A percentile compares a stretch with the other conserved stretches of the same genome.
These are phyloP conservation scores for Moesziomyces parantarcticus DNA, from an alignment of 1,284 basidiomycete species.

Conservation along the genomic window DNA sequence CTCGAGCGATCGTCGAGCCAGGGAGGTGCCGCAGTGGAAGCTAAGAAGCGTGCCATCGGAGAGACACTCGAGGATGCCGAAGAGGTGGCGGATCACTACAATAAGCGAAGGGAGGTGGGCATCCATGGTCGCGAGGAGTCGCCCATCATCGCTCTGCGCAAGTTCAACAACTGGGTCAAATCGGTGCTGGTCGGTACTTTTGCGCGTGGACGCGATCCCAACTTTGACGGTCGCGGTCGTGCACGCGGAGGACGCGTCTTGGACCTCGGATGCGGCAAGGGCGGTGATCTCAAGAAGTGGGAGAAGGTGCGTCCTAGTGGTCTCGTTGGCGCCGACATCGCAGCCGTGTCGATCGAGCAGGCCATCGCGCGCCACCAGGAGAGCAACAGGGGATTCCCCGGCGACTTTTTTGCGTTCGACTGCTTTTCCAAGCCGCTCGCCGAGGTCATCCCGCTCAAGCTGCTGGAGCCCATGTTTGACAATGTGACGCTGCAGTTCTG, in stretches of 20 bases:
- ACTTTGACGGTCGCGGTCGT: constrained; percentile 25
- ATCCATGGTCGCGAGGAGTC: constrained; percentile 85
- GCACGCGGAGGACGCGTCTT: constrained; percentile 77
- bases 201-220: constrained; percentile 30
- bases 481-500: constrained; percentile 98
- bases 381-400: constrained; percentile 75
- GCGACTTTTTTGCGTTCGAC: constrained; percentile 85
- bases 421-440: constrained; percentile 82
- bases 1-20: constrained; percentile 1
- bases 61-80: constrained; percentile 42
- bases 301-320: constrained; percentile 83
- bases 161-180: constrained; percentile 90
- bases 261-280: constrained; percentile 97
- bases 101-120: constrained; percentile 89
- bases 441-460: constrained; percentile 76
- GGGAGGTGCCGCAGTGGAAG: neutral
- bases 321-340: constrained; percentile 88
- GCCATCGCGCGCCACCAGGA: constrained; percentile 77
- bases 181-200: constrained; percentile 52
- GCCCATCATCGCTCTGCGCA: constrained; percentile 94
- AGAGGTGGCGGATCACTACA: constrained; percentile 72
- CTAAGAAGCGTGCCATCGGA: constrained; percentile 22
- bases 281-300: constrained; percentile 97
- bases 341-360: constrained; percentile 88
- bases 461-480: constrained; percentile 78